phyloP scores from a whole-genome alignment of 1,284 basidiomycete genomes.

The Marasmius tenuissimus region DNA sequence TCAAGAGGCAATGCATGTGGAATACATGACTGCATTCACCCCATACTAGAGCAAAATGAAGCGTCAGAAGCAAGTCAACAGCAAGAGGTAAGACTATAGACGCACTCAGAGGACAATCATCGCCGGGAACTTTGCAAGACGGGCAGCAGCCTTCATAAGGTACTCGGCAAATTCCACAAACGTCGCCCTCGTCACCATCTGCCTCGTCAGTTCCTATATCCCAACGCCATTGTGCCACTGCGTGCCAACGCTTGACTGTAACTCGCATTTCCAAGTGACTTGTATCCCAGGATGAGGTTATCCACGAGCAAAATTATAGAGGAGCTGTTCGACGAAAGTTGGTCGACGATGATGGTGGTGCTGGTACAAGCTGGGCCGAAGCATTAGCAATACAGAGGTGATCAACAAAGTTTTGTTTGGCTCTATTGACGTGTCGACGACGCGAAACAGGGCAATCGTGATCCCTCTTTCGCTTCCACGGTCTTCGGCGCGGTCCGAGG shows the following conservation, averaged over 20 bases:
- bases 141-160: conserved; percentile 93
- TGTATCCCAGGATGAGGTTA: neutral
- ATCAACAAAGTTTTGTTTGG: neutral
- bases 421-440: neutral
- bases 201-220: conserved; percentile 65
- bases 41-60: conserved; percentile 69
- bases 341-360: neutral
- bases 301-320: neutral
- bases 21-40: conserved; percentile 94
- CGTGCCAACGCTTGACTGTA: conserved; percentile 78
- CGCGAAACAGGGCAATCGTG: neutral
- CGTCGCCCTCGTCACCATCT: conserved; percentile 76
- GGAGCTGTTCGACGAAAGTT: neutral
- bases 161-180: conserved; percentile 92
- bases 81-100: conserved; percentile 17
- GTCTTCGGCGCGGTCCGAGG: neutral
- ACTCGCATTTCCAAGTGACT: conserved; percentile 64
- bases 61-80: neutral
- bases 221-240: conserved; percentile 88
- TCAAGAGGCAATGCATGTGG: conserved; percentile 93
- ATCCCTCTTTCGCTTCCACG: neutral
- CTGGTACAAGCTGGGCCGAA: neutral
- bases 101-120: conserved; percentile 92
- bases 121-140: conserved; percentile 92
- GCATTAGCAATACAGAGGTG: neutral